These are phyloP conservation scores for Cinnamomum chago DNA, from an alignment of 164 flowering plant species.

Conservation along the genomic window DNA sequence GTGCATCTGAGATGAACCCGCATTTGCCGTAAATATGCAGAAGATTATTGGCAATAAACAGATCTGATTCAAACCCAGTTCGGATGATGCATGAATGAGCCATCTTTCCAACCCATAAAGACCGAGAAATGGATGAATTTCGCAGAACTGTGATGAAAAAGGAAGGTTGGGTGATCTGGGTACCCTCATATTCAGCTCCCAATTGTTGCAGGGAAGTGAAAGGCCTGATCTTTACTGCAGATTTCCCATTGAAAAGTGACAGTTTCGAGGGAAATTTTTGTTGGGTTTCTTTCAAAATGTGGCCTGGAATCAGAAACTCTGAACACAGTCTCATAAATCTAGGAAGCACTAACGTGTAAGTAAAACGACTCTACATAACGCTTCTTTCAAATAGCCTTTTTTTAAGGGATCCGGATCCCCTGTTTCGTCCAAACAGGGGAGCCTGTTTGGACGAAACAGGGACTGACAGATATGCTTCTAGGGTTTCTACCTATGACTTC, in stretches of 20 bases:
- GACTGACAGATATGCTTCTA: too few species aligned
- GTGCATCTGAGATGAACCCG: conserved; percentile 2
- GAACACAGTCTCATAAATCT: conserved; percentile 10
- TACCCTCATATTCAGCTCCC: conserved; percentile 7
- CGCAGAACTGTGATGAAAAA: conserved; percentile 19
- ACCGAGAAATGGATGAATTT: conserved; percentile 10
- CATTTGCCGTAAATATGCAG: conserved; percentile 13
- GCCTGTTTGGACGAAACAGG: too few species aligned
- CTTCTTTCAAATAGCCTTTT: too few species aligned
- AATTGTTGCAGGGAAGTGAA: conserved; percentile 8
- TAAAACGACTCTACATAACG: too few species aligned
- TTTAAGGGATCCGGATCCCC: too few species aligned
- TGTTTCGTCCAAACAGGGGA: too few species aligned
- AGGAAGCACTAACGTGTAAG: too few species aligned
- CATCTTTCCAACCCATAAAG: conserved; percentile 9
- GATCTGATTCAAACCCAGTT: conserved; percentile 14
- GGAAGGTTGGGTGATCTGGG: conserved; percentile 5
- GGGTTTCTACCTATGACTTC: too few species aligned
- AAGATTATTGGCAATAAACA: conserved; percentile 16
- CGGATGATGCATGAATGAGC: conserved; percentile 21
- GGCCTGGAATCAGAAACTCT: not conserved
- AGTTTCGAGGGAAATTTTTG: not conserved
- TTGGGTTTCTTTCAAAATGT: not conserved
- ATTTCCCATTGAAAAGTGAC: conserved; percentile 5
- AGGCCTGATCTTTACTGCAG: not conserved